Conservation (phyloP, 2,329 filamentous ascomycete species). For the Colletotrichum tamarilloi region DNA sequence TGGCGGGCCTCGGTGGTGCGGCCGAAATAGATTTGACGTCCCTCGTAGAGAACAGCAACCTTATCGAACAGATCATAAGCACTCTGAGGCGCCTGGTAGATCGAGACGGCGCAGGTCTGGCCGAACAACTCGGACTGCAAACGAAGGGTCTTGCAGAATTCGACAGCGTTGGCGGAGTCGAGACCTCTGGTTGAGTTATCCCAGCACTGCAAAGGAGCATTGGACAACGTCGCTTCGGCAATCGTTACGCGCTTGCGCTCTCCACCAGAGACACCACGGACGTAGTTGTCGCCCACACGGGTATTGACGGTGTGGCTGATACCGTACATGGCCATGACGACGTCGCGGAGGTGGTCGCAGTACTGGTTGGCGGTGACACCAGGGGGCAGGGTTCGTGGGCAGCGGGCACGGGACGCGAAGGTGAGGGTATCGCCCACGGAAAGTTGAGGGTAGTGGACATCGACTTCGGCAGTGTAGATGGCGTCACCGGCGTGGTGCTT, state of each 20-base stretch:
- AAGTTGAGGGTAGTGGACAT: constrained; percentile 70
- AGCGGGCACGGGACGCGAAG: constrained; percentile 67
- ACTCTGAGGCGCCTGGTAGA: constrained; percentile 72
- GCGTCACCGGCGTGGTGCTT: constrained; percentile 63
- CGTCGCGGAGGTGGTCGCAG: constrained; percentile 61
- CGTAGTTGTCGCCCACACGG: constrained; percentile 64
- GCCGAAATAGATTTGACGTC: constrained; percentile 76
- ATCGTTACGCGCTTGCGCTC: constrained; percentile 58
- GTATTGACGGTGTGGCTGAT: constrained; percentile 66
- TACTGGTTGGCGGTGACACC: constrained; percentile 54
- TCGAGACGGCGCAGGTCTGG: constrained; percentile 41
- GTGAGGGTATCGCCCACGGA: constrained; percentile 70
- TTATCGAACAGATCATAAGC: constrained; percentile 73
- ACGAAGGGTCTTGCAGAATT: constrained; percentile 42
- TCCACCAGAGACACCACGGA: constrained; percentile 65
- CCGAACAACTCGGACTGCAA: constrained; percentile 43
- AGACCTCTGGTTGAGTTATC: constrained; percentile 64
- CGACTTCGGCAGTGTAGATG: constrained; percentile 75
- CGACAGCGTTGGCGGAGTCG: constrained; percentile 34
- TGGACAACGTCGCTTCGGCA: constrained; percentile 46
- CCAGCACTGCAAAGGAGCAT: constrained; percentile 44
- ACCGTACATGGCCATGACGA: constrained; percentile 65
- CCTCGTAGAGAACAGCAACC: constrained; percentile 73
- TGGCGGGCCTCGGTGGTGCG: constrained; percentile 66
- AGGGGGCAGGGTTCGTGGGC: constrained; percentile 58